A percentile compares a stretch with the other conserved stretches of the same genome.
Evolutionary conservation across 2,329 filamentous ascomycete genomes (phyloP).

Genomic region (Teratosphaeria viscida): DNA sequence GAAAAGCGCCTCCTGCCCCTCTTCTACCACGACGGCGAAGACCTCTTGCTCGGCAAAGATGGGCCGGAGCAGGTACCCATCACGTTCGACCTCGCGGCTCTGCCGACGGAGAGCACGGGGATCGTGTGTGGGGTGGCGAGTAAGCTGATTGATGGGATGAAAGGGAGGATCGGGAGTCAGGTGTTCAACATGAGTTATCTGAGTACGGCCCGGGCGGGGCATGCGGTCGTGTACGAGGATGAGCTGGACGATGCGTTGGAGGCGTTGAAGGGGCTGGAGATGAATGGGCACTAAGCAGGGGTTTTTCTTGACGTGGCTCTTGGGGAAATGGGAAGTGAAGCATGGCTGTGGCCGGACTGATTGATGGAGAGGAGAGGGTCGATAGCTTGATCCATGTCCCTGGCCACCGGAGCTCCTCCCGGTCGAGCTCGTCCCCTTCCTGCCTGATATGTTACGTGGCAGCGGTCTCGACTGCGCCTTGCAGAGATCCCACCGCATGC

Average conservation of each 20-base stretch:
- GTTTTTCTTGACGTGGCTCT: background rate
- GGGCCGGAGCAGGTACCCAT: conserved; percentile 66
- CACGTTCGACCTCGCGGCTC: conserved; percentile 68
- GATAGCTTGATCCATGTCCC: no score
- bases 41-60: conserved; percentile 66
- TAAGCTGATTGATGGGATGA: conserved; percentile 62
- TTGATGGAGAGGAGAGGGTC: no score
- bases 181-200: conserved; percentile 77
- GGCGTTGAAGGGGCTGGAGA: conserved; percentile 41
- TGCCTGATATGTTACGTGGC: no score
- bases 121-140: conserved; percentile 93
- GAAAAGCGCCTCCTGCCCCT: conserved; percentile 57
- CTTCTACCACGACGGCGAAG: conserved; percentile 34
- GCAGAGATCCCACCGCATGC: no score
- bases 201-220: conserved; percentile 77
- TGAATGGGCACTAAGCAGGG: background rate
- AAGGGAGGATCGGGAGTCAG: conserved; percentile 27
- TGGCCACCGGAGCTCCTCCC: no score
- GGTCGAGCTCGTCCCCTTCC: no score
- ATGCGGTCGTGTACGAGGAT: conserved; percentile 71
- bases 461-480: no score
- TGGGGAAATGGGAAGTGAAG: no score
- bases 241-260: conserved; percentile 64
- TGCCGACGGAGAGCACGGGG: conserved; percentile 81
- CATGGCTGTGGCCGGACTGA: no score